phyloP scores from a whole-genome alignment of 306 rosid species.

The Geum urbanum region DNA sequence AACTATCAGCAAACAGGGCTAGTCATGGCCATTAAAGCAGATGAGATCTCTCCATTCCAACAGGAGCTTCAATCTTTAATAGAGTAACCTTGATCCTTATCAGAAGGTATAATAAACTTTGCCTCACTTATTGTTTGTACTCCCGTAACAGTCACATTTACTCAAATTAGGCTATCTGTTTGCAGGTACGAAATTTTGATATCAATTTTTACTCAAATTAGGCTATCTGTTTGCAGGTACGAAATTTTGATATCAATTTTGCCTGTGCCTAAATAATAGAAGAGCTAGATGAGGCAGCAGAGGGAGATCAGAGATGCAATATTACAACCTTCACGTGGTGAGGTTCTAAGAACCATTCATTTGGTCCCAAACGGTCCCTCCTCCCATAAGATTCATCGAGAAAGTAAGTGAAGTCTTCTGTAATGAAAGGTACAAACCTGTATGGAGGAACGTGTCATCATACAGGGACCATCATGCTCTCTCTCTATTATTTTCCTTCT shows the following conservation, averaged over 20 bases:
- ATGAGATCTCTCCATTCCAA: slow-evolving; percentile 49
- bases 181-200: slow-evolving; percentile 11
- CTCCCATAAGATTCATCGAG: background rate
- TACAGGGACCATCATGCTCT: slow-evolving; percentile 10
- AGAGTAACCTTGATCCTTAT: slow-evolving; percentile 28
- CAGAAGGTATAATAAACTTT: slow-evolving; percentile 1
- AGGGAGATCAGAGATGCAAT: background rate
- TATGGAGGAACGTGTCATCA: slow-evolving; percentile 8
- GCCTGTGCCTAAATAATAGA: background rate
- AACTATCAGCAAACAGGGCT: slow-evolving; percentile 52
- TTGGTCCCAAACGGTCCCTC: slow-evolving; percentile 20
- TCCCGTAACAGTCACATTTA: background rate
- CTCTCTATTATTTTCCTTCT: background rate
- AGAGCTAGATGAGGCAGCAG: background rate
- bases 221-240: background rate
- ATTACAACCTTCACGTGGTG: slow-evolving; percentile 15
- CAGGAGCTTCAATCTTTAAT: slow-evolving; percentile 50
- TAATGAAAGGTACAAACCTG: slow-evolving; percentile 10
- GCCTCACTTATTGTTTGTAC: background rate
- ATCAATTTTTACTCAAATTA: background rate
- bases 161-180: background rate
- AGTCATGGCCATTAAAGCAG: slow-evolving; percentile 59
- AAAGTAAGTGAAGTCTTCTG: slow-evolving; percentile 6
- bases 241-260: slow-evolving; percentile 4
- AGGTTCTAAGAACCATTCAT: background rate